Base-by-base conservation (phyloP, 106 monocot genomes). In the Ottelia alismoides region DNA sequence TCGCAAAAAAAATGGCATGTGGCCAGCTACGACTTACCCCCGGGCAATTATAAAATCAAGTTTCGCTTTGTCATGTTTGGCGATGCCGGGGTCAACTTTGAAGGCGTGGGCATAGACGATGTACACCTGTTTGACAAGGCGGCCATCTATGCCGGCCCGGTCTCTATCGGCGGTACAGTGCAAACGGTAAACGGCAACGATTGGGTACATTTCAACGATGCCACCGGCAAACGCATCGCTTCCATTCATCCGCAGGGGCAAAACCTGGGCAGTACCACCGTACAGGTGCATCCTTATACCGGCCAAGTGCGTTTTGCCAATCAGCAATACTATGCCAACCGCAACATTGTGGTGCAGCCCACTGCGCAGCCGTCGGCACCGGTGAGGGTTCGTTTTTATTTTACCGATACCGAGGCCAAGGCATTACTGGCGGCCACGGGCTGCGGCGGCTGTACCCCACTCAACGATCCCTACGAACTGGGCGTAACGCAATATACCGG, bases 31-130 rank as follows among this genome's bases (percentile, higher is more conserved):
- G 35, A 40, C 35, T 6, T 40, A 5, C 35, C 35, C 35, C 5
- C 35, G 9, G 9, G 14, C 14, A 14, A 14, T 14, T 6, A 5
- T 14, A 5, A 40, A 14, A 14, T 40, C 14, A 5, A 14, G 5
- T 40, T 40, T 14, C 35, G 35, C 35, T 40, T 40, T 40, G 35
- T 40, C 35, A 40, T 40, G 35, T 6, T 4, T 14, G 14, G 35
- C 14, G 35, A 40, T 40, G 9, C 5, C 5, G 14, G 35, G 9
- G 14, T 14, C 14, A 40, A 40, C 35, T 40, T 40, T 40, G 35
- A 40, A 40, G 35, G 35, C 35, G 35, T 40, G 35, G 35, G 35
- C 35, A 40, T 40, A 40, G 35, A 40, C 35, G 35, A 40, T 40
- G 35, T 40, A 40, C 35, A 40, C 35, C 5, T 40, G 5, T 40